Evolutionary conservation across 129 eudicot genomes (phyloP).

Genomic region (Artemisia argyi): DNA sequence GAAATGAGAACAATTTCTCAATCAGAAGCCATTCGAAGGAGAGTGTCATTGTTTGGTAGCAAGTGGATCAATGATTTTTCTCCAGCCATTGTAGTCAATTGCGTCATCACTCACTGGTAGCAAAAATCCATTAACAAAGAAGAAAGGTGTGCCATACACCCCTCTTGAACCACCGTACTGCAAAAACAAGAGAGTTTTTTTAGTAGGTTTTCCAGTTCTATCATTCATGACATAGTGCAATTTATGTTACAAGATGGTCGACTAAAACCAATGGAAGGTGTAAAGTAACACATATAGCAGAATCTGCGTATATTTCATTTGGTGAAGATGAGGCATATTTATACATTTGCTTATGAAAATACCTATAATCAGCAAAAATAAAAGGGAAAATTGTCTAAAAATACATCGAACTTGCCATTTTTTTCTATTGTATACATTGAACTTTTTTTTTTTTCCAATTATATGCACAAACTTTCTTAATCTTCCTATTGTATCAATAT

Average conservation of each 20-base stretch:
- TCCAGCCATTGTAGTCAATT: conserved; percentile 62
- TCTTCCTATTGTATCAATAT: too few relatives aligned
- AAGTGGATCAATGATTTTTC: conserved; percentile 65
- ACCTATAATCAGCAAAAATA: not conserved
- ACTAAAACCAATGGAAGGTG: not conserved
- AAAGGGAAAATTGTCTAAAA: too few relatives aligned
- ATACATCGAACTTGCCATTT: too few relatives aligned
- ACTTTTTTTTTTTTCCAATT: too few relatives aligned
- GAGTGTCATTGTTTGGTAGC: conserved; percentile 19
- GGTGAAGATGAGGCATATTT: not conserved
- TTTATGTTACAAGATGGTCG: not conserved
- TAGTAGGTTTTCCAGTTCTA: too few relatives aligned
- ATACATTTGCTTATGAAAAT: not conserved
- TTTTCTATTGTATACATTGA: too few relatives aligned
- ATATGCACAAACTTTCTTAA: too few relatives aligned
- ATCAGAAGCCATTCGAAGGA: conserved; percentile 25
- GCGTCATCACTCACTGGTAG: conserved; percentile 50
- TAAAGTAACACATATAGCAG: not conserved
- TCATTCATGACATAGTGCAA: not conserved
- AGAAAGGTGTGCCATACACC: conserved; percentile 81
- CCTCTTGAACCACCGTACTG: conserved; percentile 95
- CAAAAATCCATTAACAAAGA: conserved; percentile 79
- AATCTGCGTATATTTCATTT: not conserved
- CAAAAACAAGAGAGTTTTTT: conserved; percentile 9
- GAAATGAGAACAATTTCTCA: not conserved